These are phyloP conservation scores for Populus euphratica DNA, from an alignment of 345 rosid species.

Conservation along the genomic window DNA sequence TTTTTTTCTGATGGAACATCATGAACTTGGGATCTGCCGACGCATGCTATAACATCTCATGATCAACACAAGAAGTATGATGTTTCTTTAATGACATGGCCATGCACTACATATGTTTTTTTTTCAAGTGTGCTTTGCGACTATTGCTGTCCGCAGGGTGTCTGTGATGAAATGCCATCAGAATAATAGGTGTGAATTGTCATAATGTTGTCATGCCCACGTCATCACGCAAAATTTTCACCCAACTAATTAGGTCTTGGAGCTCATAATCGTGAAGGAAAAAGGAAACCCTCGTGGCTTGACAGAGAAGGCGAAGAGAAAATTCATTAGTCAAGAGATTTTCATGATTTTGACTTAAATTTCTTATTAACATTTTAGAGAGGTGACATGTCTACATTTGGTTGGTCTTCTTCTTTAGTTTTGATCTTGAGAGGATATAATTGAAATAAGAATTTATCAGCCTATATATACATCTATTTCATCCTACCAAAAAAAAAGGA, in stretches of 20 bases:
- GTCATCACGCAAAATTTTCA: background rate
- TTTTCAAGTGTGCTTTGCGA: background rate
- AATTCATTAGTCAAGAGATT: too few relatives aligned
- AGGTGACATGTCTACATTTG: too few relatives aligned
- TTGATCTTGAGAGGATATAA: too few relatives aligned
- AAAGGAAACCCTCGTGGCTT: background rate
- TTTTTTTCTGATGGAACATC: background rate
- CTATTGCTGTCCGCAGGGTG: background rate
- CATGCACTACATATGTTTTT: conserved; percentile 1
- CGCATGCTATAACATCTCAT: conserved; percentile 6
- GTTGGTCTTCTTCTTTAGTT: too few relatives aligned
- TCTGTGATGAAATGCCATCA: background rate
- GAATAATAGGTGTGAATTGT: background rate
- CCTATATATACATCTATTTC: too few relatives aligned
- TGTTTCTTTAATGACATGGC: background rate
- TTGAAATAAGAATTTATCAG: too few relatives aligned
- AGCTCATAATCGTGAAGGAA: background rate
- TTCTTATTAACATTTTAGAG: too few relatives aligned
- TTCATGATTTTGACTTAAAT: too few relatives aligned
- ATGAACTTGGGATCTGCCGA: conserved; percentile 5
- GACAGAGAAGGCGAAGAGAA: too few relatives aligned
- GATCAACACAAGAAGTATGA: background rate
- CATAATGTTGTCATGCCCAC: conserved; percentile 7
- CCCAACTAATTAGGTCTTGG: background rate
- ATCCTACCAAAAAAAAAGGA: too few relatives aligned